These are phyloP conservation scores for Cladosporium phlei DNA, from an alignment of 2,329 filamentous ascomycete species.

Conservation along the genomic window DNA sequence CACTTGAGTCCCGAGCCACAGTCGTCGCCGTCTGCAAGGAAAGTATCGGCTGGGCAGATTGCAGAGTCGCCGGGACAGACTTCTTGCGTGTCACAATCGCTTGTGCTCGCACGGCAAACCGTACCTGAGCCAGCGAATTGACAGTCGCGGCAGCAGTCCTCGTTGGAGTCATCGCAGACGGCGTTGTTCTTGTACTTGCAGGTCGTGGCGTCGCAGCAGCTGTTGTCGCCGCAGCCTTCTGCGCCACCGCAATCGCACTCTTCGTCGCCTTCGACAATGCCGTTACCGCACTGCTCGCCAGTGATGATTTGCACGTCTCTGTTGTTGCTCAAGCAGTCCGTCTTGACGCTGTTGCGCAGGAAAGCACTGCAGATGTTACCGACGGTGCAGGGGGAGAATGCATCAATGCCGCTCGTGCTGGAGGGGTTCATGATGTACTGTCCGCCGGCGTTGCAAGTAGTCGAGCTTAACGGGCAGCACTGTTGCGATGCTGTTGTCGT, in stretches of 20 bases:
- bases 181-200: slow-evolving; percentile 76
- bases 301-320: slow-evolving; percentile 74
- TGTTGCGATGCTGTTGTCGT: slow-evolving; percentile 56
- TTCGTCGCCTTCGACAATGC: slow-evolving; percentile 90
- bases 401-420: slow-evolving; percentile 64
- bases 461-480: slow-evolving; percentile 73
- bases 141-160: slow-evolving; percentile 74
- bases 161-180: slow-evolving; percentile 78
- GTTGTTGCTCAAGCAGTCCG: slow-evolving; percentile 78
- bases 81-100: slow-evolving; percentile 80
- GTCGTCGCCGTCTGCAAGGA: slow-evolving; percentile 61
- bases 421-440: slow-evolving; percentile 95
- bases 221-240: slow-evolving; percentile 65
- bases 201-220: slow-evolving; percentile 78
- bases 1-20: slow-evolving; percentile 74
- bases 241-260: slow-evolving; percentile 91
- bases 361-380: slow-evolving; percentile 92
- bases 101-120: slow-evolving; percentile 75
- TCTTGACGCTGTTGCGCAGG: slow-evolving; percentile 69
- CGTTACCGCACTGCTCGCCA: slow-evolving; percentile 86
- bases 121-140: slow-evolving; percentile 62
- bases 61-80: slow-evolving; percentile 69
- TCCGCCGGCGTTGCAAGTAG: slow-evolving; percentile 68
- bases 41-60: slow-evolving; percentile 68
- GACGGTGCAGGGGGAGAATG: slow-evolving; percentile 82